These are phyloP conservation scores for Neurospora sp. DNA, from an alignment of 495 filamentous ascomycete genomes.

Conservation along the genomic window DNA sequence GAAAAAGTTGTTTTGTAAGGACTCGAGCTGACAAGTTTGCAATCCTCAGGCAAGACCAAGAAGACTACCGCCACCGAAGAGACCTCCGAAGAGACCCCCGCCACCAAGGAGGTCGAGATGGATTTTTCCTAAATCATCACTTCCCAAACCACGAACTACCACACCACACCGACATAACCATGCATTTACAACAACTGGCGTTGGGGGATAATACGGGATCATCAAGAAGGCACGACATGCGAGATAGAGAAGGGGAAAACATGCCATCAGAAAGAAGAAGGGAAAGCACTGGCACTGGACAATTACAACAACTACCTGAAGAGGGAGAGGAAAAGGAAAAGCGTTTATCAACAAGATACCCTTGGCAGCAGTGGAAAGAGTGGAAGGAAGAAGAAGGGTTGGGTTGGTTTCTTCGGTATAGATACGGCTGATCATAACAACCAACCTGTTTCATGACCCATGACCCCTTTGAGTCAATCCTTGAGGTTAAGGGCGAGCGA, in stretches of 20 bases:
- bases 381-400: background rate
- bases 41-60: background rate
- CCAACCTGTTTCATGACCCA: too few relatives aligned
- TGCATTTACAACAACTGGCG: background rate
- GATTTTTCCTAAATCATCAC: background rate
- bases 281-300: background rate
- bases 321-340: background rate
- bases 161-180: background rate
- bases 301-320: background rate
- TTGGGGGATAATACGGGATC: background rate
- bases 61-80: background rate
- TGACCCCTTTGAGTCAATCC: too few relatives aligned
- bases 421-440: background rate
- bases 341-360: background rate
- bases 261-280: background rate
- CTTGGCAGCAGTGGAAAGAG: background rate
- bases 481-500: too few relatives aligned
- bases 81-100: background rate
- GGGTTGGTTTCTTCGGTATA: background rate
- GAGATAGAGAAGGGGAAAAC: background rate
- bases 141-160: background rate
- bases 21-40: background rate
- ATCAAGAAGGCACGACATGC: background rate
- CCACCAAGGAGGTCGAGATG: background rate
- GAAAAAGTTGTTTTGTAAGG: background rate